Evolutionary conservation across 441 rosid genomes (phyloP).

Genomic region (Eutrema salsugineum): DNA sequence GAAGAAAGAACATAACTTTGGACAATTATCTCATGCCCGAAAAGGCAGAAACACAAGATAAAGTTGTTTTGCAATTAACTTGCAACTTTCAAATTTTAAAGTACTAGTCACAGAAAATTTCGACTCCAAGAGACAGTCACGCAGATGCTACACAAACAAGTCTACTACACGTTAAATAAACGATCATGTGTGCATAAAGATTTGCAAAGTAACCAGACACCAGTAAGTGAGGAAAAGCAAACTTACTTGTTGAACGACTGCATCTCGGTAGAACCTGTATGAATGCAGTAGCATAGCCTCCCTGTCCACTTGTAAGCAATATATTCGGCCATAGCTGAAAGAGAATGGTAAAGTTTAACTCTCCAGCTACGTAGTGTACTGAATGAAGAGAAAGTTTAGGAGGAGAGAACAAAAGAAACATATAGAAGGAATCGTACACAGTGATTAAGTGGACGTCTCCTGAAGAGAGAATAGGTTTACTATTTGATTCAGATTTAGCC

Average conservation of each 20-base stretch:
- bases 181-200: not conserved
- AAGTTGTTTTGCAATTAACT: constrained; percentile 6
- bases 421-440: constrained; percentile 53
- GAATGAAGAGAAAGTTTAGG: constrained; percentile 7
- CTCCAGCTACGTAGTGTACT: not conserved
- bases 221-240: constrained; percentile 14
- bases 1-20: not conserved
- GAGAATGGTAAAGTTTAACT: constrained; percentile 3
- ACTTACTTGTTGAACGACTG: constrained; percentile 87
- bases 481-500: constrained; percentile 85
- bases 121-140: not conserved
- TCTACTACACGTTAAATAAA: not conserved
- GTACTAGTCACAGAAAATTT: not conserved
- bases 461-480: constrained; percentile 85
- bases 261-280: constrained; percentile 95
- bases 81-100: not conserved
- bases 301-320: constrained; percentile 97
- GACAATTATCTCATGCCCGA: not conserved
- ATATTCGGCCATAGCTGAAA: constrained; percentile 92
- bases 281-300: constrained; percentile 91
- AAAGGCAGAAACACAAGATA: not conserved
- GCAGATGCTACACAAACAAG: constrained; percentile 7
- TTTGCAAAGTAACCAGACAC: not conserved
- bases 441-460: constrained; percentile 85
- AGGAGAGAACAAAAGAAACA: not conserved